Conservation (phyloP, 306 rosid genomes). For the Rosa rugosa region DNA sequence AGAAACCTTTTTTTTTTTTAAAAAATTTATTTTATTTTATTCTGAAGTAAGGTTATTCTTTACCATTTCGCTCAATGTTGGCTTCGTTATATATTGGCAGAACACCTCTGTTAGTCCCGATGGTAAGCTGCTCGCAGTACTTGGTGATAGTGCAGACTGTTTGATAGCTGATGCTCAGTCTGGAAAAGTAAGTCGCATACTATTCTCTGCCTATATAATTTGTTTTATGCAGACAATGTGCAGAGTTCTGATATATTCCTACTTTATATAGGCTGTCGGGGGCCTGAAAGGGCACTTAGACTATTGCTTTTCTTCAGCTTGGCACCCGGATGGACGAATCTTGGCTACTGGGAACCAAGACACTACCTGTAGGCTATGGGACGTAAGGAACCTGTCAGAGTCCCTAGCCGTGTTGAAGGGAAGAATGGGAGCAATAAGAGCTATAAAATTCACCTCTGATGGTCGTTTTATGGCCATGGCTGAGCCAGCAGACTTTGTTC, state of each 20-base stretch:
- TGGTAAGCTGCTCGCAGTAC: conserved; percentile 75
- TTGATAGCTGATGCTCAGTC: conserved; percentile 73
- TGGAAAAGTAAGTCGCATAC: conserved; percentile 50
- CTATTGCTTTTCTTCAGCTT: conserved; percentile 87
- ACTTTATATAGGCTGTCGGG: conserved; percentile 45
- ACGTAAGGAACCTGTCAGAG: conserved; percentile 73
- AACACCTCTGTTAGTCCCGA: conserved; percentile 78
- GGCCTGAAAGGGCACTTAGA: conserved; percentile 86
- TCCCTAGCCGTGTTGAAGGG: conserved; percentile 84
- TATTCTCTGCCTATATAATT: neutral
- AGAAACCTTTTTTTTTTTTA: neutral
- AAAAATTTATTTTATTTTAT: too few relatives aligned
- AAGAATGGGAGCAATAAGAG: conserved; percentile 89
- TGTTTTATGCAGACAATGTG: neutral
- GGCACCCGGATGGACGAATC: conserved; percentile 89
- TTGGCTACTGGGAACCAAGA: conserved; percentile 98
- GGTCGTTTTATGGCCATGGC: conserved; percentile 87
- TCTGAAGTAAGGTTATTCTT: neutral
- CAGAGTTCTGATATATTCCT: neutral
- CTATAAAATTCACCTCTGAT: conserved; percentile 60
- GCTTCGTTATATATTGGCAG: conserved; percentile 37
- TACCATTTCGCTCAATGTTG: neutral
- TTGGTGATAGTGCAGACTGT: conserved; percentile 84
- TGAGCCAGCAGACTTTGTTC: conserved; percentile 94
- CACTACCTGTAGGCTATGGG: conserved; percentile 96